Percentiles rank a stretch among this genome's conserved stretches.
phyloP scores from a whole-genome alignment of 106 monocot genomes.

The Cymbidium sinense region DNA sequence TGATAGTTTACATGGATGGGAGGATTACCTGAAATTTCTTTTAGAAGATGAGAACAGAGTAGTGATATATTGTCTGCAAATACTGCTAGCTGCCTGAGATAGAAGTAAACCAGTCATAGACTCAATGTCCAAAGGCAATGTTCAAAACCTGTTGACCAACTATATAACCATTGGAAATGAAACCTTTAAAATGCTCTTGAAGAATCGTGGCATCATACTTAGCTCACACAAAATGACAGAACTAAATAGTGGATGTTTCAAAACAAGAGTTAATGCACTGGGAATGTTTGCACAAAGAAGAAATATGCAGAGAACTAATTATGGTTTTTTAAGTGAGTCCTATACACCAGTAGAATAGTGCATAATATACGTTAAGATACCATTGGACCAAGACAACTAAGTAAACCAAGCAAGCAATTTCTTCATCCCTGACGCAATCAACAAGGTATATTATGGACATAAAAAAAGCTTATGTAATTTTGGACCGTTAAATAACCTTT shows the following conservation, averaged over 20 bases:
- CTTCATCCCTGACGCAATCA: no score
- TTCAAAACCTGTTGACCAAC: neutral
- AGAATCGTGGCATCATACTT: neutral
- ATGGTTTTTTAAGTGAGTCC: neutral
- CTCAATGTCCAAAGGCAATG: neutral
- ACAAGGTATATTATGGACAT: no score
- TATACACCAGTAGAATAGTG: no score
- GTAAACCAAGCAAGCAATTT: no score
- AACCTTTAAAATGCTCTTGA: neutral
- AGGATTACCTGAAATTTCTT: conserved; percentile 67
- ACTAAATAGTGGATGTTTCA: neutral
- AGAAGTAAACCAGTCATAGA: neutral
- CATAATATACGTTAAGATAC: no score
- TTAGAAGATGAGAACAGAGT: conserved; percentile 57
- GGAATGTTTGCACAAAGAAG: neutral
- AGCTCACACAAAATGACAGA: neutral
- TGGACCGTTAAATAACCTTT: no score
- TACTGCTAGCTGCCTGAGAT: conserved; percentile 53
- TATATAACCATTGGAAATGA: neutral
- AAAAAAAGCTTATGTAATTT: no score
- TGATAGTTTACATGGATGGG: neutral
- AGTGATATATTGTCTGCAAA: conserved; percentile 55
- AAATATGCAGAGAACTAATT: neutral
- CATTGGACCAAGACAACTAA: no score
- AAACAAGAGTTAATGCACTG: neutral